A percentile compares a stretch with the other conserved stretches of the same genome.
Evolutionary conservation across 1,284 basidiomycete genomes (phyloP).

Genomic region (Trichosporon ovoides): DNA sequence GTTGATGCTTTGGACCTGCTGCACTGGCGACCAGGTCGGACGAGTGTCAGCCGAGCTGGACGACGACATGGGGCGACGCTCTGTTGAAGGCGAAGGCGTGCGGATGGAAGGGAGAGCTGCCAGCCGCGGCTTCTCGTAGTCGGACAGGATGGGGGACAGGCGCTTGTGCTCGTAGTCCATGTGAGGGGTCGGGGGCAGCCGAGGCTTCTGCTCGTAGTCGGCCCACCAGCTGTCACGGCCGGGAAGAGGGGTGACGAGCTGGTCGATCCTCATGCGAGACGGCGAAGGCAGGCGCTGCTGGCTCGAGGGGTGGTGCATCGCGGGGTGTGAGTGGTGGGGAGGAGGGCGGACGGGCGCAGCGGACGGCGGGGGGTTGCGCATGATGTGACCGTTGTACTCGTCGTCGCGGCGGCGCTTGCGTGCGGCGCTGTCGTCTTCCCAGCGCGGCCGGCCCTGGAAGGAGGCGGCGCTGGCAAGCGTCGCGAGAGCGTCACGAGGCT

Average conservation of each 20-base stretch:
- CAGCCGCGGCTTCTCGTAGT: neutral
- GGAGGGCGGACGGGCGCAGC: neutral
- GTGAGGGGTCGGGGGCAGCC: neutral
- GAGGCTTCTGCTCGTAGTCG: constrained; percentile 13
- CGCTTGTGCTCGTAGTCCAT: neutral
- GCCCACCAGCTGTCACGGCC: neutral
- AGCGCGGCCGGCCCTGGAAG: constrained; percentile 7
- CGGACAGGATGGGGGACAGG: constrained; percentile 2
- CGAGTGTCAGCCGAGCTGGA: constrained; percentile 9
- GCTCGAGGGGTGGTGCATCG: neutral
- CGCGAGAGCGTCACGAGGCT: constrained; percentile 16
- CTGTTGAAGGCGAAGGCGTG: constrained; percentile 1
- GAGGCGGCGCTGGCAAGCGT: constrained; percentile 21
- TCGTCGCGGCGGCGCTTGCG: constrained; percentile 17
- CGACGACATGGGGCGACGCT: constrained; percentile 12
- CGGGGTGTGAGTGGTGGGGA: constrained; percentile 3
- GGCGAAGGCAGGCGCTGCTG: constrained; percentile 14
- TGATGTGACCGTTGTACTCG: constrained; percentile 9
- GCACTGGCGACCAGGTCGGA: constrained; percentile 1
- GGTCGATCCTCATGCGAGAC: constrained; percentile 19
- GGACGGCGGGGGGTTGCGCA: neutral
- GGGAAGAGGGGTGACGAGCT: constrained; percentile 16
- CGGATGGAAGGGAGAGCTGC: constrained; percentile 7
- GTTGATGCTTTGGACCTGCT: constrained; percentile 4
- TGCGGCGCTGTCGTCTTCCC: constrained; percentile 8